Evolutionary conservation across 1,139 yeast genomes (phyloP).

Genomic region (Saccharomycopsis hybrid): DNA sequence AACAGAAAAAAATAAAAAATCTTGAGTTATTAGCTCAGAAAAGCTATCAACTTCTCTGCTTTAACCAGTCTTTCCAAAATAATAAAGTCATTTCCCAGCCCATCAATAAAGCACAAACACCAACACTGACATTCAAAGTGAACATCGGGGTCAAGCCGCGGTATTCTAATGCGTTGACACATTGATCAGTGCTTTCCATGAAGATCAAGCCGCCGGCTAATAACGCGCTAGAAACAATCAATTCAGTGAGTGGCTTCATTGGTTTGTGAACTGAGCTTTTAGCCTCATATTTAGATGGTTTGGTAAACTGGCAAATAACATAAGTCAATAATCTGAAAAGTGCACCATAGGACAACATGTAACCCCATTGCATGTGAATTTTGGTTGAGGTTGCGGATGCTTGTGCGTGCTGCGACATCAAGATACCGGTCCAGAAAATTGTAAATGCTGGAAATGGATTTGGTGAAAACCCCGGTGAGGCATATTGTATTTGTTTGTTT

Average conservation of each 20-base stretch:
- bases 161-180: constrained; percentile 75
- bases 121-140: constrained; percentile 78
- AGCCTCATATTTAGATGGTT: constrained; percentile 29
- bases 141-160: constrained; percentile 88
- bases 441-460: constrained; percentile 93
- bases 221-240: constrained; percentile 69
- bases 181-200: constrained; percentile 86
- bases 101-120: constrained; percentile 74
- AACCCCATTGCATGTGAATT: constrained; percentile 91
- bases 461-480: constrained; percentile 70
- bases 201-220: constrained; percentile 86
- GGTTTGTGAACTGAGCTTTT: constrained; percentile 35
- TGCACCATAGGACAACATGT: constrained; percentile 68
- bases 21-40: background rate
- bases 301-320: constrained; percentile 46
- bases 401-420: constrained; percentile 93
- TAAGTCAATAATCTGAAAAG: constrained; percentile 69
- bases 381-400: constrained; percentile 69
- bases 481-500: constrained; percentile 27
- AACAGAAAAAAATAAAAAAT: background rate
- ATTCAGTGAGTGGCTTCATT: constrained; percentile 76
- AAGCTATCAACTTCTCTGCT: background rate
- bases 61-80: constrained; percentile 44
- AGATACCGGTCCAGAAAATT: constrained; percentile 93
- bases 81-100: constrained; percentile 78